phyloP scores from a whole-genome alignment of 257 asterid genomes.

The Verbena officinalis region DNA sequence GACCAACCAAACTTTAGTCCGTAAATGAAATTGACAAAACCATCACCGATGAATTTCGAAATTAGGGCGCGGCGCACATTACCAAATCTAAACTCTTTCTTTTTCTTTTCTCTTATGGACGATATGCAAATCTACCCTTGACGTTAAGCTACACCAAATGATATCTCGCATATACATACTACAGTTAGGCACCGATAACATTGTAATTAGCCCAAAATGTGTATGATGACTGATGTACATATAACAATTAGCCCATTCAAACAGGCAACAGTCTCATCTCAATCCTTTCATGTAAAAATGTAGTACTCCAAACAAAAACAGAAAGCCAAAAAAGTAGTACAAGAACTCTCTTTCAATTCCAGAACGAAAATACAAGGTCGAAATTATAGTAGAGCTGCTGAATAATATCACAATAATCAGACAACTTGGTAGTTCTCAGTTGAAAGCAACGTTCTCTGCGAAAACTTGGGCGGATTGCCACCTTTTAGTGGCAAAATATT shows the following conservation, averaged over 20 bases:
- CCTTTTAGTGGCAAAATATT: constrained; percentile 60
- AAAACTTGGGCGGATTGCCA: constrained; percentile 65
- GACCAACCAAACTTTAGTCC: too few species aligned
- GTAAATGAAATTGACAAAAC: too few species aligned
- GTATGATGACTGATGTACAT: background rate
- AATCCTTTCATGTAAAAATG: background rate
- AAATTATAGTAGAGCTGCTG: background rate
- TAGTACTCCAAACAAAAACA: background rate
- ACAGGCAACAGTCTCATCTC: background rate
- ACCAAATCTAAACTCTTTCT: too few species aligned
- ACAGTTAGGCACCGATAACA: too few species aligned
- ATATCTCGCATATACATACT: too few species aligned
- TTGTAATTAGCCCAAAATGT: too few species aligned
- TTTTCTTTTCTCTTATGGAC: too few species aligned
- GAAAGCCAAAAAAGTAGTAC: background rate
- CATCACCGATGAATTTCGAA: too few species aligned
- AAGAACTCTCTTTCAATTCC: constrained; percentile 7
- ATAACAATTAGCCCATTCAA: background rate
- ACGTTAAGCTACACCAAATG: too few species aligned
- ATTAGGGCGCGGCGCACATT: too few species aligned
- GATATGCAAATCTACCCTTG: too few species aligned
- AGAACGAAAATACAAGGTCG: background rate
- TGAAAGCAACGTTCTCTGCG: constrained; percentile 63
- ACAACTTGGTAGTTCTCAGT: constrained; percentile 72
- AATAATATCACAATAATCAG: constrained; percentile 28